Evolutionary conservation across 2,329 filamentous ascomycete genomes (phyloP).

Genomic region (Piedraia hortae): DNA sequence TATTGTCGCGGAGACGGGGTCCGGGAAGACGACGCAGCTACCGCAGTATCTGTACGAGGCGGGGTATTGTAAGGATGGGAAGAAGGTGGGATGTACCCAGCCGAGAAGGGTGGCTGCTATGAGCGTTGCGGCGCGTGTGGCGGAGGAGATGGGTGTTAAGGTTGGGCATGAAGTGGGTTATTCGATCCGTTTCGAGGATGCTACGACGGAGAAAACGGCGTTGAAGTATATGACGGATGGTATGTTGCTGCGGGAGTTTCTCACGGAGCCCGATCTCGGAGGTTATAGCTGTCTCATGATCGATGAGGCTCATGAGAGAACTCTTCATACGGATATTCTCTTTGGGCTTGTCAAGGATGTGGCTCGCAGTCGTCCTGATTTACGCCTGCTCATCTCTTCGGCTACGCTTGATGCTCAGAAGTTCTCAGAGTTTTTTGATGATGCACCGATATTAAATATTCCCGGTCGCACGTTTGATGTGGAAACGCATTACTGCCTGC

Average conservation of each 20-base stretch:
- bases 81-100: conserved; percentile 81
- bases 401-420: conserved; percentile 87
- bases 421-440: conserved; percentile 75
- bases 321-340: conserved; percentile 70
- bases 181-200: conserved; percentile 80
- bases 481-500: conserved; percentile 68
- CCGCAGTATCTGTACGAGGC: conserved; percentile 84
- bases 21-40: conserved; percentile 84
- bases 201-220: conserved; percentile 68
- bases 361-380: conserved; percentile 50
- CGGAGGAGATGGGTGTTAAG: conserved; percentile 76
- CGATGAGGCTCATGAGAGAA: conserved; percentile 89
- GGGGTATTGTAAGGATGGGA: conserved; percentile 56
- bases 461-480: conserved; percentile 73
- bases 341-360: conserved; percentile 75
- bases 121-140: conserved; percentile 88
- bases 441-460: conserved; percentile 82
- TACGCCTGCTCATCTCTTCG: conserved; percentile 77
- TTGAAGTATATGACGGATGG: conserved; percentile 96
- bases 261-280: conserved; percentile 62
- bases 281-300: conserved; percentile 81
- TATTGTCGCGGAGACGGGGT: conserved; percentile 82
- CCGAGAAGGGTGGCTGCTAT: conserved; percentile 88
- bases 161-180: conserved; percentile 85
- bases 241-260: conserved; percentile 70